Percentiles rank a stretch among this genome's conserved stretches.
Conservation (phyloP, 768 basidiomycete species). For the Boletus tylopilopsis region DNA sequence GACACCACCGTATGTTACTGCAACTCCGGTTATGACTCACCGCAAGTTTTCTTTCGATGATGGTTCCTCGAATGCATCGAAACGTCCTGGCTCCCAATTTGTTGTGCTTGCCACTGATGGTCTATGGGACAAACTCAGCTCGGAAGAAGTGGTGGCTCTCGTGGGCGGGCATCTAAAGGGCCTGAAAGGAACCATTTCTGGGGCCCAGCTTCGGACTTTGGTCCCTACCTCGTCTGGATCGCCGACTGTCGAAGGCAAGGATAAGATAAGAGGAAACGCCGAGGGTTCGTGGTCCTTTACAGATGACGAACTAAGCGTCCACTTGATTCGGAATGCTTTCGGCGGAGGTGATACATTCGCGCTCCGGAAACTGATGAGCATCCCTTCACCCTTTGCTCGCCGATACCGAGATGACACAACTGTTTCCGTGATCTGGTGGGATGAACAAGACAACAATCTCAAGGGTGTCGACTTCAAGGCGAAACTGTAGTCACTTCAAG, state of each 20-base stretch:
- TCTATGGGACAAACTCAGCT: constrained; percentile 72
- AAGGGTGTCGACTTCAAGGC: constrained; percentile 39
- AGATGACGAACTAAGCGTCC: constrained; percentile 75
- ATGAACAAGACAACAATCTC: constrained; percentile 47
- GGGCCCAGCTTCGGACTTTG: constrained; percentile 49
- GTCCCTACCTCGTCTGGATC: constrained; percentile 53
- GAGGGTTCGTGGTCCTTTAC: constrained; percentile 71
- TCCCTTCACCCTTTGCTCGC: constrained; percentile 76
- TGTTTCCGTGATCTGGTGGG: constrained; percentile 85
- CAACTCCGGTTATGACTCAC: constrained; percentile 78
- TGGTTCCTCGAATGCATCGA: constrained; percentile 16
- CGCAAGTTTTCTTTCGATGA: constrained; percentile 57
- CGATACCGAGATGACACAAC: constrained; percentile 82
- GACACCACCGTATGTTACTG: constrained; percentile 91
- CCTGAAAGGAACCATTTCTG: constrained; percentile 60
- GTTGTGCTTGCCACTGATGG: constrained; percentile 88
- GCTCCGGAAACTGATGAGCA: constrained; percentile 66
- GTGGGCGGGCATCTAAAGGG: constrained; percentile 81
- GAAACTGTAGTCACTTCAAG: constrained; percentile 59
- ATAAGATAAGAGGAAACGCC: constrained; percentile 33
- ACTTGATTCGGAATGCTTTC: constrained; percentile 88
- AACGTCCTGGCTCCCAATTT: constrained; percentile 49
- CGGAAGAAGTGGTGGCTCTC: constrained; percentile 82
- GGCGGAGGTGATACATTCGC: constrained; percentile 68
- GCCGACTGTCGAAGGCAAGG: constrained; percentile 62